These are phyloP conservation scores for Tagetes patula DNA, from an alignment of 129 eudicot genomes.

Conservation along the genomic window DNA sequence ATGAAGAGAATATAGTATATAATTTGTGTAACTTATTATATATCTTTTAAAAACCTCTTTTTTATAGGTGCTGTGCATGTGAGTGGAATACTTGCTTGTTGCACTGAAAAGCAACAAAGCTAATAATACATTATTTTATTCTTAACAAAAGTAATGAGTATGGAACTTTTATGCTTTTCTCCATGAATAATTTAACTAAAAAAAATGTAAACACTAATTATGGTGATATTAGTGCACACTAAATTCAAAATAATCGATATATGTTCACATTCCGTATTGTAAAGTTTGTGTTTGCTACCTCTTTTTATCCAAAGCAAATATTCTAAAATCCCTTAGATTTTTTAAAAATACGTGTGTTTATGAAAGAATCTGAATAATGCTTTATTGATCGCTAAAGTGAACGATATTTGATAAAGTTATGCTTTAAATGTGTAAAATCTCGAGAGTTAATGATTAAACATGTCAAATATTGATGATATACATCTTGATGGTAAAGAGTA, in stretches of 20 bases:
- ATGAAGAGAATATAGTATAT: neutral
- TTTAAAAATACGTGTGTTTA: no score
- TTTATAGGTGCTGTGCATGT: constrained; percentile 13
- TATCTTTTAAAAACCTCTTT: neutral
- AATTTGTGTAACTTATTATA: neutral
- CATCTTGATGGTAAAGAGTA: no score
- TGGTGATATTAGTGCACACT: neutral
- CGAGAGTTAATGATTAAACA: no score
- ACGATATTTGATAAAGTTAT: no score
- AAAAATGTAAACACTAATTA: neutral
- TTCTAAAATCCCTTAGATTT: neutral
- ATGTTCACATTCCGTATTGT: neutral
- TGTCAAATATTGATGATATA: no score
- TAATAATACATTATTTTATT: neutral
- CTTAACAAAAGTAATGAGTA: neutral
- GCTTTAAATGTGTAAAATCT: no score
- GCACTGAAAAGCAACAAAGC: constrained; percentile 6
- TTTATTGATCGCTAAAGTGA: no score
- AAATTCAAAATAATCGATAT: constrained; percentile 3
- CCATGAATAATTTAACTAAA: neutral
- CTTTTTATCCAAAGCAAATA: neutral
- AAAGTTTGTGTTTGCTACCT: neutral
- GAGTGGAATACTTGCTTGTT: constrained; percentile 12
- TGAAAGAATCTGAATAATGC: no score
- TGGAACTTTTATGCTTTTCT: neutral